Evolutionary conservation across 2,329 filamentous ascomycete genomes (phyloP), one percentile per base, ranked within the genome.

Genomic region (Aureobasidium melanogenum): DNA sequence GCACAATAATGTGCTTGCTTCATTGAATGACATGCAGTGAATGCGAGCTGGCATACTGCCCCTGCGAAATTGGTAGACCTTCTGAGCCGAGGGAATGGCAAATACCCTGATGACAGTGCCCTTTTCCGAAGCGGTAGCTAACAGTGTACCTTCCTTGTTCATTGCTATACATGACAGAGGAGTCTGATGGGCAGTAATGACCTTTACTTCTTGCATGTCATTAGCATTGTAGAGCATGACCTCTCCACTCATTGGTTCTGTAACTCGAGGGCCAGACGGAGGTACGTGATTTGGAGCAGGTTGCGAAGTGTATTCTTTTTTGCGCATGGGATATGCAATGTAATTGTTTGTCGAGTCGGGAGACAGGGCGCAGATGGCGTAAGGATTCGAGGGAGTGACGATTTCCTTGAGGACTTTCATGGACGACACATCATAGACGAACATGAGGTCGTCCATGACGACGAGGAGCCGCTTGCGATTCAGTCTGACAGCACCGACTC

Each of bases 1-100:
- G 70, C 92, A 97, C 38, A 99, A 83, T 12, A 99, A 80, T 1
- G 92, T 96, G 2, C 92, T 96, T 63, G 89, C 91, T 54, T 91
- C 86, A 74, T 99, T 99, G 77, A 99, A 99, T 1, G 92, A 96
- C 91, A 99, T 97, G 83, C 91, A 96, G 77, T 92, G 97, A 67
- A 99, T 99, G 43, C 90, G 88, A 1, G 92, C 92, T 0, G 94
- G 94, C 74, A 97, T 97, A 2, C 93, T 97, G 46, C 94, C 94
- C 65, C 94, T 86, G 63, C 94, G 85, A 76, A 99, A 99, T 72
- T 99, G 93, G 73, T 92, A 97, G 19, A 99, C 82, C 74, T 97
- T 99, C 69, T 93, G 87, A 12, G 90, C 94, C 65, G 87, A 85
- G 2, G 94, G 94, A 1, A 99, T 85, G 0, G 90, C 91, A 74